Evolutionary conservation across 495 filamentous ascomycete genomes (phyloP).

Genomic region (Trichoderma asperelloides): DNA sequence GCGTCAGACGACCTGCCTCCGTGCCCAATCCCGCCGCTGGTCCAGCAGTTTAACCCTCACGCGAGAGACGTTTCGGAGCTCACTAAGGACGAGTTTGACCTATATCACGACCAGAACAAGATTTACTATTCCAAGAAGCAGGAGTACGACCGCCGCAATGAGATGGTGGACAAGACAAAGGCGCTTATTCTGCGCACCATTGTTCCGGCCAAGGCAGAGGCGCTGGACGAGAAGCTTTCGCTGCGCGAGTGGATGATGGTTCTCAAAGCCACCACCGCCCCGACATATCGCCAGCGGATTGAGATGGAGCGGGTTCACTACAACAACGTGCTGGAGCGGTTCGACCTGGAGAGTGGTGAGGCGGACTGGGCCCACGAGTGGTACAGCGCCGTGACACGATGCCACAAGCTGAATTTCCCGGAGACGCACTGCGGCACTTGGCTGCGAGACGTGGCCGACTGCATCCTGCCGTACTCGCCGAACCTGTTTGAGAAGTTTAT

Average conservation of each 20-base stretch:
- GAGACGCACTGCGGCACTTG: slow-evolving; percentile 1
- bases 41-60: neutral
- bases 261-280: neutral
- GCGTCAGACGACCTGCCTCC: neutral
- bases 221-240: neutral
- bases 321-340: slow-evolving; percentile 2
- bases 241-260: neutral
- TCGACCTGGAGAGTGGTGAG: neutral
- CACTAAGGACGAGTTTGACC: neutral
- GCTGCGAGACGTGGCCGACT: neutral
- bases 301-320: neutral
- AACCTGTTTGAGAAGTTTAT: neutral
- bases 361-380: slow-evolving; percentile 3
- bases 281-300: slow-evolving; percentile 2
- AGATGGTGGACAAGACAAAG: slow-evolving; percentile 1
- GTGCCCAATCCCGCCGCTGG: neutral
- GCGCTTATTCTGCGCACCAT: neutral
- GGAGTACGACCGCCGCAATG: neutral
- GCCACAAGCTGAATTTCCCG: slow-evolving; percentile 1
- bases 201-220: neutral
- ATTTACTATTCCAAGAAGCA: neutral
- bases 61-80: neutral
- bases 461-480: neutral
- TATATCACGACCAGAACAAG: slow-evolving; percentile 1
- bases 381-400: neutral